These are phyloP conservation scores for Aurantiochytrium sp. DNA, from an alignment of 108 stramenopile genomes.

Conservation along the genomic window DNA sequence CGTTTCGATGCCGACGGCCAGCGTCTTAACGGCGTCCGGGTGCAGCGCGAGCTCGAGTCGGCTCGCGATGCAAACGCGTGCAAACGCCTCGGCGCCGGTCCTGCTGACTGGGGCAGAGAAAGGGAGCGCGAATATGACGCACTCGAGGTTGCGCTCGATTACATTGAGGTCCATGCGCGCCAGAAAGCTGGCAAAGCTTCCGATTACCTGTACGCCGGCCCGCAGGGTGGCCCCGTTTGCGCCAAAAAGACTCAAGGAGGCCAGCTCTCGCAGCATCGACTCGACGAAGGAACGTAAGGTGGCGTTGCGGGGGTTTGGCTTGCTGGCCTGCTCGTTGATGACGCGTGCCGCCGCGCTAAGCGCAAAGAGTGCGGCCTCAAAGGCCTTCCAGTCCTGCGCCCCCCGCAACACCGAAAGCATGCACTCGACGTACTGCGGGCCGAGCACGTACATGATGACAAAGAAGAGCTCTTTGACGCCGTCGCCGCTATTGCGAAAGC, in stretches of 20 bases:
- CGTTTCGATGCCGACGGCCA: not conserved
- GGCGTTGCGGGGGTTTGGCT: not conserved
- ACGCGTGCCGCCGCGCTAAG: not conserved
- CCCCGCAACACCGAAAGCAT: not conserved
- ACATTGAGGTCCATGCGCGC: not conserved
- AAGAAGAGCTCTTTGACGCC: slow-evolving; percentile 7
- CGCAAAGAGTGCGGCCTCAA: slow-evolving; percentile 2
- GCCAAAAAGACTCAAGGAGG: not conserved
- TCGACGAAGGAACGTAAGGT: not conserved
- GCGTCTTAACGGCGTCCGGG: not conserved
- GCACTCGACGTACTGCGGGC: not conserved
- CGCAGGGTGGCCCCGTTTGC: not conserved
- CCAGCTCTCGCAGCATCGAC: not conserved
- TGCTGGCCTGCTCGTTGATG: not conserved
- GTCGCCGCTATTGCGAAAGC: not conserved
- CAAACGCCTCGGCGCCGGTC: not conserved
- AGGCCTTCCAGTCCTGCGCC: not conserved
- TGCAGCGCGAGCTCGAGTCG: not conserved
- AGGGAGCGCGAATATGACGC: not conserved
- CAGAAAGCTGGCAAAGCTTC: not conserved
- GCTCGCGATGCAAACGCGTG: not conserved
- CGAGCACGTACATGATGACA: not conserved
- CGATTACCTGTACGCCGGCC: not conserved
- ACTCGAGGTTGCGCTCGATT: not conserved
- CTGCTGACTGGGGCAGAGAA: not conserved